Evolutionary conservation across 495 filamentous ascomycete species (phyloP), one percentile per base, ranked within the genome.

Genomic region (Hypomontagnella monticulosa): DNA sequence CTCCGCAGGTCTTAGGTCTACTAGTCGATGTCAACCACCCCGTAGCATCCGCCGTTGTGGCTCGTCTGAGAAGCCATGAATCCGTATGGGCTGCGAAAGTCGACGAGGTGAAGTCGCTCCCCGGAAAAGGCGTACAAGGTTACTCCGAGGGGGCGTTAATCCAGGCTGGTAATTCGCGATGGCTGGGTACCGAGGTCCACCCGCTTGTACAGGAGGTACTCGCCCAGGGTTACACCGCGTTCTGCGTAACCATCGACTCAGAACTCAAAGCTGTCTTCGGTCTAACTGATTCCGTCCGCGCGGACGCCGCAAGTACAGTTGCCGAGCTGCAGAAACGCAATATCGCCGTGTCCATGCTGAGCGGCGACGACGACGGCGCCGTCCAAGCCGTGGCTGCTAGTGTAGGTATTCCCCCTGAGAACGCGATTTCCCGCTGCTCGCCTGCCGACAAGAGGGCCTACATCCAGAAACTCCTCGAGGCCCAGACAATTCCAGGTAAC

Each of bases 371-470:
- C 56, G 76, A 82, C 23, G 80, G 77, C 12, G 81, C 87, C 4
- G 89, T 93, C 3, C 75, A 78, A 0, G 65, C 77, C 2, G 57
- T 89, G 5, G 89, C 88, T 3, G 46, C 57, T 1, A 59, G 75
- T 14, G 78, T 93, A 0, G 74, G 75, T 6, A 88, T 93, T 36
- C 71, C 84, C 0, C 40, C 27, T 1, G 43, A 44, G 4, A 78
- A 85, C 42, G 78, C 85, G 10, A 75, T 73, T 5, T 82, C 82
- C 3, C 76, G 82, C 1, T 85, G 84, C 67, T 79, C 80, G 0
- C 89, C 89, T 0, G 76, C 67, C 12, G 85, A 91, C 68, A 92
- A 93, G 73, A 75, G 87, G 63, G 71, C 61, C 0, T 91, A 91
- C 71, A 77, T 92, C 49, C 73, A 86, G 47, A 38, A 71, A 7